Evolutionary conservation across 2,329 filamentous ascomycete species (phyloP).

Genomic region (Magnaporthiopsis poae): DNA sequence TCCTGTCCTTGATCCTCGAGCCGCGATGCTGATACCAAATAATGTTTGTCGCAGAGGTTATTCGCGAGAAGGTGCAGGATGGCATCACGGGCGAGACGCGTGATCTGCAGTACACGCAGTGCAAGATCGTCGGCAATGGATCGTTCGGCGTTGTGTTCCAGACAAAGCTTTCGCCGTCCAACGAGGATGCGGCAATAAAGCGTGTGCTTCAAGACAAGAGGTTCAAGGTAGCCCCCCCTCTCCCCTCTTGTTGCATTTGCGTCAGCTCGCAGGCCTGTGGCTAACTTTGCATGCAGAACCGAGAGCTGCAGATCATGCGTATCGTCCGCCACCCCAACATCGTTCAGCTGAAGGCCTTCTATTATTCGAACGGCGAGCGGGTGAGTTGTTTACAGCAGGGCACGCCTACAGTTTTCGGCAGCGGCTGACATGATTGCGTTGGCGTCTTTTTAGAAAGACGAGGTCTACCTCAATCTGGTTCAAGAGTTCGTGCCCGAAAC

Average conservation of each 20-base stretch:
- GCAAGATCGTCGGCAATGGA: conserved; percentile 98
- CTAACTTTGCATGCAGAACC: conserved; percentile 54
- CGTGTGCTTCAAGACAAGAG: conserved; percentile 97
- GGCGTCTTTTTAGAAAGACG: conserved; percentile 63
- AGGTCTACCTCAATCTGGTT: conserved; percentile 96
- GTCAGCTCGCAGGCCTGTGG: too few species aligned
- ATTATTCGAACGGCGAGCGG: conserved; percentile 97
- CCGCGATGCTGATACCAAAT: conserved; percentile 1
- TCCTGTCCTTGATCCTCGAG: conserved; percentile 2
- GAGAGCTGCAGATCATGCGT: conserved; percentile 98
- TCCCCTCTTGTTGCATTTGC: conserved; percentile 13
- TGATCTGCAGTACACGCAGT: conserved; percentile 96
- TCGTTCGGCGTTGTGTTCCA: conserved; percentile 98
- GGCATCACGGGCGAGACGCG: conserved; percentile 91
- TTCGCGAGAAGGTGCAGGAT: conserved; percentile 98
- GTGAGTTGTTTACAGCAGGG: conserved; percentile 41
- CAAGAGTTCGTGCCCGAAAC: conserved; percentile 98
- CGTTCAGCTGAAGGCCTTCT: conserved; percentile 97
- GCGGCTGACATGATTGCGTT: conserved; percentile 3
- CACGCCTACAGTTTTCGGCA: background rate
- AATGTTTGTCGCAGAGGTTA: conserved; percentile 59
- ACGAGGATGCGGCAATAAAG: conserved; percentile 98
- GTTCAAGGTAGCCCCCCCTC: conserved; percentile 68
- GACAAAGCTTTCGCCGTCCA: conserved; percentile 94
- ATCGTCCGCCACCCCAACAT: conserved; percentile 98